phyloP scores from a whole-genome alignment of 148 eudicot species.

The Vaccinium macrocarpon region DNA sequence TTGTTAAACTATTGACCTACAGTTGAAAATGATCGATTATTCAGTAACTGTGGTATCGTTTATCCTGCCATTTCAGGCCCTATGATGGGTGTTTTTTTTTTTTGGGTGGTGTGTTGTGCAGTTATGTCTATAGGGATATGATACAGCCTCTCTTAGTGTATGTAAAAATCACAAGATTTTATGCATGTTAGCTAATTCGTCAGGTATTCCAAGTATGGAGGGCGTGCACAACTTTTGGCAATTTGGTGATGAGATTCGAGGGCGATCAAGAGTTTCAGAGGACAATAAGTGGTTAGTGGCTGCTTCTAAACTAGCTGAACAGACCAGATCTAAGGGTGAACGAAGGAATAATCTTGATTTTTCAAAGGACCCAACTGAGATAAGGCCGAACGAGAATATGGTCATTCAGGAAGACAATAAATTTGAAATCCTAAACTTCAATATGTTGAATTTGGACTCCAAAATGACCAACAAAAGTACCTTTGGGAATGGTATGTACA shows the following conservation, averaged over 20 bases:
- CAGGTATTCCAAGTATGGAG: conserved; percentile 58
- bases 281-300: conserved; percentile 93
- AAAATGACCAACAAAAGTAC: conserved; percentile 52
- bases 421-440: conserved; percentile 75
- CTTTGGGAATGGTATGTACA: conserved; percentile 49
- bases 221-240: conserved; percentile 78
- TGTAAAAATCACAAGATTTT: background rate
- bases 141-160: background rate
- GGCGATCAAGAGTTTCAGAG: conserved; percentile 70
- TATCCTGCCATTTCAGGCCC: background rate
- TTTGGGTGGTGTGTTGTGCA: too few relatives aligned
- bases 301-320: conserved; percentile 91
- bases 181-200: conserved; percentile 10
- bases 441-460: conserved; percentile 68
- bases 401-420: conserved; percentile 82
- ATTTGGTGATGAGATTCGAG: conserved; percentile 88
- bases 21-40: background rate
- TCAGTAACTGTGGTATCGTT: background rate
- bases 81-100: too few relatives aligned
- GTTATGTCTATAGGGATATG: background rate
- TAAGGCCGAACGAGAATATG: conserved; percentile 61
- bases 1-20: background rate
- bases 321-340: conserved; percentile 81
- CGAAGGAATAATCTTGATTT: conserved; percentile 81
- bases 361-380: conserved; percentile 62